Base-by-base conservation (phyloP, 2,329 filamentous ascomycete genomes). In the Helotiales sp. region DNA sequence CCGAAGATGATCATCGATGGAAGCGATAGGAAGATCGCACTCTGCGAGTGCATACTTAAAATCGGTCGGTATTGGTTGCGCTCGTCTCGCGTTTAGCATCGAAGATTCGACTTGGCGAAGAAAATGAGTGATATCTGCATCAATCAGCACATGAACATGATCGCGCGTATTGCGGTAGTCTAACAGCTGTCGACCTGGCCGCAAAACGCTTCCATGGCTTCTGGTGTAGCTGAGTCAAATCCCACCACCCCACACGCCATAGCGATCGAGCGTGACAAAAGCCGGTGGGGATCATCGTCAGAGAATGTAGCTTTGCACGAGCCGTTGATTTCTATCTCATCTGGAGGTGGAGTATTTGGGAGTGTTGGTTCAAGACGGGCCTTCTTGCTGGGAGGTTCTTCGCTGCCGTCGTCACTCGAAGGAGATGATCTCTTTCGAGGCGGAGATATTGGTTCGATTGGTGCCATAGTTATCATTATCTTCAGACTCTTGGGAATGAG, bases 151-250 rank as follows among this genome's bases (percentile, higher is more conserved):
- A 24, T 22, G 52, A 27, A 27, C n/a, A 8, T n/a, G 5, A 29
- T 19, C 6, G 9, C 22, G 34, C 19, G 19, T 13, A 33, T 12
- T 34, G 19, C 25, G 19, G 52, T 44, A 64, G 54, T 69, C 82
- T 59, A 69, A 87, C 85, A 88, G 4, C 77, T 76, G 66, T 87
- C 84, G 1, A 81, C 79, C 63, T 80, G 74, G 19, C 73, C 70
- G 3, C 81, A 78, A 42, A 87, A 82, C 62, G 80, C 80, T 68
- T 87, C 83, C 64, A 88, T 70, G 1, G 84, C 83, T 53, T 84
- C 80, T 7, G 77, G 75, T 0, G 75, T 79, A 13, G 83, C 79
- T 25, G 76, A 74, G 29, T 79, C 75, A 63, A 87, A 88, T 27
- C 85, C 85, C 34, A 86, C 79, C 59, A 85, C 79, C 40, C 80